Evolutionary conservation across 805 yeast genomes (phyloP), one percentile per base, ranked within the genome.

Genomic region (Ogataea angusta): DNA sequence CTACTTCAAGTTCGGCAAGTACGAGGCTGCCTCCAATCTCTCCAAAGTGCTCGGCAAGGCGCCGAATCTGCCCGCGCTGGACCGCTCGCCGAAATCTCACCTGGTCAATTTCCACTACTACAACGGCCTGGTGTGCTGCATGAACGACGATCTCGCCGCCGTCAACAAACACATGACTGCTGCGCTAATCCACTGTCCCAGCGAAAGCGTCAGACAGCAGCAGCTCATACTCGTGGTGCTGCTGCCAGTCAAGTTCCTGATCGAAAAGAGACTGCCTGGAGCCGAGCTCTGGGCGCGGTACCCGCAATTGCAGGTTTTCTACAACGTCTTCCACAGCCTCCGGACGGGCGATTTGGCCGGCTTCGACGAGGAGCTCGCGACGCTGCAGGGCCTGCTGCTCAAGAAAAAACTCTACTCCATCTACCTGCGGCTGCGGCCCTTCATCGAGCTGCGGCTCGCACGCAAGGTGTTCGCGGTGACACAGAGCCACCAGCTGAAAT

Each of bases 1-100:
- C 17, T 88, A 86, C 62, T 79, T 81, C 66, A 70, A 70, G 51
- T 65, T 87, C 48, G 70, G 74, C 32, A 85, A 84, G 53, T 67
- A 75, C 28, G 88, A 87, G 51, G 71, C 87, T 58, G 88, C 91
- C 24, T 79, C 78, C 50, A 82, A 85, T 36, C 70, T 87, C 46
- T 80, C 85, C 43, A 80, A 80, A 34, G 95, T 85, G 1, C 63
- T 86, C 24, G 69, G 68, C 22, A 75, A 82, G 10, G 71, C 80
- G 33, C 60, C 68, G 15, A 75, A 75, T 34, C 61, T 84, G 33
- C 91, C 91, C 0, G 54, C 66, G 6, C 50, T 78, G 29, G 54
- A 63, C 4, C 34, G 52, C 10, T 69, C 67, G 12, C 72, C 74
- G n/a, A 70, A 67, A 37, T 57, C 75, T 1, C 82, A 82, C 36